Evolutionary conservation across 2,329 filamentous ascomycete species (phyloP).

Genomic region (Orbilia brochopaga): DNA sequence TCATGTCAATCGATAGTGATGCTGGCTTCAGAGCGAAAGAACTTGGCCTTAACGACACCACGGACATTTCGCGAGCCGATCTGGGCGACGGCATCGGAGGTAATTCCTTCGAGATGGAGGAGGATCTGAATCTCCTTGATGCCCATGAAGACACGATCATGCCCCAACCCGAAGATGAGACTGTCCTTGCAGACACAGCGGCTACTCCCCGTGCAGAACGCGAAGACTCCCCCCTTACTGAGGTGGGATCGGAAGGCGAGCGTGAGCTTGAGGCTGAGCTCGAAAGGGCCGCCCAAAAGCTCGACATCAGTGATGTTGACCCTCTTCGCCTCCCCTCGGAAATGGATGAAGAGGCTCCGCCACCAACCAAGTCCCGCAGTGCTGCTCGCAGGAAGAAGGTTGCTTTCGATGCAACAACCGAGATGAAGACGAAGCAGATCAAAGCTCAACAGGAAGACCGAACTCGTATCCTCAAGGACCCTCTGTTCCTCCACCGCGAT

Average conservation of each 20-base stretch:
- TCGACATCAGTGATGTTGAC: conserved; percentile 51
- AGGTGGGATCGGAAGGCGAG: conserved; percentile 54
- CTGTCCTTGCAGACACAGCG: conserved; percentile 6
- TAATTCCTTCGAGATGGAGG: conserved; percentile 61
- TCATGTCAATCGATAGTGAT: conserved; percentile 58
- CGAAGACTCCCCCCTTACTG: conserved; percentile 54
- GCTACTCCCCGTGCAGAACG: conserved; percentile 36
- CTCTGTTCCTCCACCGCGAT: conserved; percentile 83
- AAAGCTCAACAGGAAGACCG: conserved; percentile 85
- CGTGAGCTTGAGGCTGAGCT: conserved; percentile 42
- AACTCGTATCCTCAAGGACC: conserved; percentile 81
- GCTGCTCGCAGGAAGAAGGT: conserved; percentile 79
- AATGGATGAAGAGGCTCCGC: conserved; percentile 59
- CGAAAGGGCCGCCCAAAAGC: conserved; percentile 28
- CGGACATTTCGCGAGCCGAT: conserved; percentile 56
- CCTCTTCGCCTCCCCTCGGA: conserved; percentile 58
- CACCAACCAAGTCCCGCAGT: conserved; percentile 70
- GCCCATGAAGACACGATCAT: conserved; percentile 69
- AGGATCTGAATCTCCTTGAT: conserved; percentile 65
- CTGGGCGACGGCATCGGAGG: conserved; percentile 48
- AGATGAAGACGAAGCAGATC: conserved; percentile 65
- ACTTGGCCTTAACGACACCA: conserved; percentile 63
- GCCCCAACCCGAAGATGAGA: conserved; percentile 53
- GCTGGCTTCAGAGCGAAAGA: conserved; percentile 60
- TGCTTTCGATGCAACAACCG: conserved; percentile 79